These are phyloP conservation scores for Aspergillus jensenii DNA, from an alignment of 2,329 filamentous ascomycete species.

Conservation along the genomic window DNA sequence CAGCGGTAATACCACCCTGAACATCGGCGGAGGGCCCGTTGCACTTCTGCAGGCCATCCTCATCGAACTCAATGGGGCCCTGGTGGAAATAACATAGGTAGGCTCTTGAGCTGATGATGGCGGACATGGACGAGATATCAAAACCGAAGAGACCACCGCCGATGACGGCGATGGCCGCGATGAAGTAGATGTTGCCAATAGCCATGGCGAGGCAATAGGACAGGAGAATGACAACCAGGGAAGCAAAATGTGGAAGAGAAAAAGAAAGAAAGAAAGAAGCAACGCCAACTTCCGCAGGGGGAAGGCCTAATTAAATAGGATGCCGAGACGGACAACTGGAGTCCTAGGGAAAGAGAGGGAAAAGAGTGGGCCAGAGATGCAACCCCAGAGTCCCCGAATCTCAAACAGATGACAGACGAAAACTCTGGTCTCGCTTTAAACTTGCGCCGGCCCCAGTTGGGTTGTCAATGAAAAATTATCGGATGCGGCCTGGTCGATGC, in stretches of 20 bases:
- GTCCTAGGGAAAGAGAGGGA: background rate
- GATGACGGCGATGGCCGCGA: constrained; percentile 58
- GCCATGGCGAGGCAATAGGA: constrained; percentile 26
- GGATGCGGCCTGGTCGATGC: background rate
- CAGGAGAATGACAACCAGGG: background rate
- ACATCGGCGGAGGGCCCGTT: constrained; percentile 50
- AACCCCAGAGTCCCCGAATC: background rate
- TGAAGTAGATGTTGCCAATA: constrained; percentile 60
- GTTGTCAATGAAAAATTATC: background rate
- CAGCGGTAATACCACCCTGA: constrained; percentile 70
- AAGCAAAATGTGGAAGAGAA: constrained; percentile 9
- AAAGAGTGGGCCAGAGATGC: constrained; percentile 1
- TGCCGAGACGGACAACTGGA: too few relatives aligned
- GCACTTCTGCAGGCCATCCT: constrained; percentile 27
- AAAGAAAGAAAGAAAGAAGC: background rate
- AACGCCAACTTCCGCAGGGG: background rate
- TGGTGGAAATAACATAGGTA: constrained; percentile 74
- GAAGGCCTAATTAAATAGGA: background rate
- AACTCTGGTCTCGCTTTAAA: background rate
- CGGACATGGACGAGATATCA: constrained; percentile 74
- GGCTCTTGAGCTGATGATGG: constrained; percentile 64
- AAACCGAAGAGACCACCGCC: constrained; percentile 75
- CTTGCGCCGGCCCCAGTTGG: too few relatives aligned
- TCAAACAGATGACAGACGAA: background rate
- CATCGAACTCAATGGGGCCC: constrained; percentile 32